Percentiles rank a stretch among this genome's conserved stretches.
These are phyloP conservation scores for Pharus latifolius DNA, from an alignment of 176 grass and related monocot species.

Conservation along the genomic window DNA sequence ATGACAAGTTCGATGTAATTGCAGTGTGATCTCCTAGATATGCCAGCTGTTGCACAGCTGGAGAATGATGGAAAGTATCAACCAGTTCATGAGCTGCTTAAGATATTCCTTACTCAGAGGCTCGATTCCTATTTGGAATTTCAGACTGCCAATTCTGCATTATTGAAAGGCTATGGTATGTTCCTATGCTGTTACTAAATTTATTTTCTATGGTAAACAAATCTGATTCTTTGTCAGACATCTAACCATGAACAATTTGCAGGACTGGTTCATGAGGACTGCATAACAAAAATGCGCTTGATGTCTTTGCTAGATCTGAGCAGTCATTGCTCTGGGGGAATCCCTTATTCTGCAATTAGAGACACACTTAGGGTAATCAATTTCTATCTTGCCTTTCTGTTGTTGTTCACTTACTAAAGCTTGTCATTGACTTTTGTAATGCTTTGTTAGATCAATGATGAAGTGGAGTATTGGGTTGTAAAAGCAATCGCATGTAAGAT, in stretches of 20 bases:
- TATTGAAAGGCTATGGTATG: conserved; percentile 69
- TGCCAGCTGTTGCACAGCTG: conserved; percentile 73
- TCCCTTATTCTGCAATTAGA: conserved; percentile 77
- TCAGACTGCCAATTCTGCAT: conserved; percentile 49
- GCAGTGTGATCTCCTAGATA: conserved; percentile 85
- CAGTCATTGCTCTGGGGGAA: conserved; percentile 46
- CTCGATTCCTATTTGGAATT: conserved; percentile 78
- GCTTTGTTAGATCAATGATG: conserved; percentile 63
- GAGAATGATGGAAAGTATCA: conserved; percentile 77
- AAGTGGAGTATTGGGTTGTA: conserved; percentile 91
- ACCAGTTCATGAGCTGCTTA: conserved; percentile 55
- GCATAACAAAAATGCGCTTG: conserved; percentile 80
- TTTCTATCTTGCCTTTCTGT: not conserved
- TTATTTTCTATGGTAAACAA: not conserved
- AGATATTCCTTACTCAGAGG: conserved; percentile 82
- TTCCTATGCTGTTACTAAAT: not conserved
- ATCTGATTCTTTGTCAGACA: not conserved
- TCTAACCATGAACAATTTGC: conserved; percentile 5
- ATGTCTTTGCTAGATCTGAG: conserved; percentile 86
- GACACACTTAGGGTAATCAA: conserved; percentile 51
- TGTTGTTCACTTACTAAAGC: not conserved
- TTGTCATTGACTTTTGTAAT: not conserved
- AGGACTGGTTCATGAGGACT: conserved; percentile 81
- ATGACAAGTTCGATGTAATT: conserved; percentile 12
- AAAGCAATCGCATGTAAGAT: conserved; percentile 82